These are phyloP conservation scores for Trichocladium uniseriatum DNA, from an alignment of 495 filamentous ascomycete genomes.

Conservation along the genomic window DNA sequence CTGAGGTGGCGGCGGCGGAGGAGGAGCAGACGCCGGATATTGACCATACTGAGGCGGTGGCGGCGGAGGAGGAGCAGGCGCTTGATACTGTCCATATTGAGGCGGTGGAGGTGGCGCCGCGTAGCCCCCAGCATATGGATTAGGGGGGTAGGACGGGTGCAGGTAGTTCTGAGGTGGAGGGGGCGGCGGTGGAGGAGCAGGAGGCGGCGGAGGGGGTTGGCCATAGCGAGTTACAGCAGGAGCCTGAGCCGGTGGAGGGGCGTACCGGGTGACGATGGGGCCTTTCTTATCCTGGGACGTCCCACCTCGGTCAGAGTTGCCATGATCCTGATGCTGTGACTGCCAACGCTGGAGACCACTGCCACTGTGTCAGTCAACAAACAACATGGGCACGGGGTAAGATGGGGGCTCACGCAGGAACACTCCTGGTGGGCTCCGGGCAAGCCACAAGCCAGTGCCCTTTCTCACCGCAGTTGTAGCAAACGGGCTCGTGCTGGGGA, in stretches of 20 bases:
- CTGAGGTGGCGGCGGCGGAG: slow-evolving; percentile 11
- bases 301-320: slow-evolving; percentile 23
- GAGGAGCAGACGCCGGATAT: slow-evolving; percentile 9
- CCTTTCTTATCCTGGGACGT: slow-evolving; percentile 28
- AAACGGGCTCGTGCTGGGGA: slow-evolving; percentile 29
- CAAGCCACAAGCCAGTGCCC: slow-evolving; percentile 44
- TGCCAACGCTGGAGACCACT: slow-evolving; percentile 35
- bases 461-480: slow-evolving; percentile 43
- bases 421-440: slow-evolving; percentile 38
- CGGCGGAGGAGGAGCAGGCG: slow-evolving; percentile 16
- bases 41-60: slow-evolving; percentile 18
- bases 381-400: neutral
- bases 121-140: slow-evolving; percentile 13
- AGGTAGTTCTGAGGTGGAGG: slow-evolving; percentile 19
- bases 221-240: slow-evolving; percentile 8
- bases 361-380: slow-evolving; percentile 15
- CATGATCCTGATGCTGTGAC: slow-evolving; percentile 28
- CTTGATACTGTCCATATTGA: slow-evolving; percentile 13
- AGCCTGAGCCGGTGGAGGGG: slow-evolving; percentile 15
- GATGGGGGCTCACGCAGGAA: slow-evolving; percentile 49
- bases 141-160: slow-evolving; percentile 15
- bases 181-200: slow-evolving; percentile 15
- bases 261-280: slow-evolving; percentile 36
- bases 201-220: slow-evolving; percentile 16
- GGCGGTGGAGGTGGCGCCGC: slow-evolving; percentile 18